Evolutionary conservation across 352 stramenopile genomes (phyloP).

Genomic region (Globisporangium heterothallicum): DNA sequence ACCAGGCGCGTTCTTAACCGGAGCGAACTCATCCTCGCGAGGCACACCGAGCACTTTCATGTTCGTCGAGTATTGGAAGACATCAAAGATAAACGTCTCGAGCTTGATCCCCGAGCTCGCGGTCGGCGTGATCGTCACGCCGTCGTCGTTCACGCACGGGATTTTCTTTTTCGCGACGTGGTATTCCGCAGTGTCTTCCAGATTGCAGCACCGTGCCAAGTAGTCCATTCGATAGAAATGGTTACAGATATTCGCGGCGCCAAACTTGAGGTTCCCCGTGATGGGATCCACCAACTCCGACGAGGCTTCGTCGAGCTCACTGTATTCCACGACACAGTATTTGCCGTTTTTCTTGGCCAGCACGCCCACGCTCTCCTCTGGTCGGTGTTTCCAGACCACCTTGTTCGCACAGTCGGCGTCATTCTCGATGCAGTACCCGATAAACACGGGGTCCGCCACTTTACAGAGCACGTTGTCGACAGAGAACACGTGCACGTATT

Average conservation of each 20-base stretch:
- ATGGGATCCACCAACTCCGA: conserved; percentile 50
- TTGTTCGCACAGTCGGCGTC: conserved; percentile 96
- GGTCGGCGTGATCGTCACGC: conserved; percentile 72
- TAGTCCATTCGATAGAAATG: conserved; percentile 92
- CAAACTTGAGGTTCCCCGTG: conserved; percentile 89
- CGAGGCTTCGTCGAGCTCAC: conserved; percentile 86
- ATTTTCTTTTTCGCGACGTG: conserved; percentile 99
- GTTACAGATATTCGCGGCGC: conserved; percentile 98
- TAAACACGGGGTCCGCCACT: conserved; percentile 93
- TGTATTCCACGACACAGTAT: conserved; percentile 97
- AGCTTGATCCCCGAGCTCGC: conserved; percentile 96
- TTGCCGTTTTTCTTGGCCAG: conserved; percentile 76
- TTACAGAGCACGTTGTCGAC: conserved; percentile 98
- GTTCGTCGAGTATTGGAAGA: conserved; percentile 91
- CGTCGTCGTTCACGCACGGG: conserved; percentile 78
- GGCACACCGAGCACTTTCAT: conserved; percentile 94
- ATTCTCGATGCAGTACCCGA: conserved; percentile 94
- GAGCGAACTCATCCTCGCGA: conserved; percentile 91
- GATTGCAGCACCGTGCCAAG: conserved; percentile 10
- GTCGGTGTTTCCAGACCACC: conserved; percentile 91
- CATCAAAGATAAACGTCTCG: conserved; percentile 99
- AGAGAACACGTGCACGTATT: conserved; percentile 96
- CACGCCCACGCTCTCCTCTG: conserved; percentile 93
- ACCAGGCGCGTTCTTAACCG: conserved; percentile 90
- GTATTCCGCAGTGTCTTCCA: conserved; percentile 89